Conservation (phyloP, 805 yeast species). For the Metschnikowia hibisci region DNA sequence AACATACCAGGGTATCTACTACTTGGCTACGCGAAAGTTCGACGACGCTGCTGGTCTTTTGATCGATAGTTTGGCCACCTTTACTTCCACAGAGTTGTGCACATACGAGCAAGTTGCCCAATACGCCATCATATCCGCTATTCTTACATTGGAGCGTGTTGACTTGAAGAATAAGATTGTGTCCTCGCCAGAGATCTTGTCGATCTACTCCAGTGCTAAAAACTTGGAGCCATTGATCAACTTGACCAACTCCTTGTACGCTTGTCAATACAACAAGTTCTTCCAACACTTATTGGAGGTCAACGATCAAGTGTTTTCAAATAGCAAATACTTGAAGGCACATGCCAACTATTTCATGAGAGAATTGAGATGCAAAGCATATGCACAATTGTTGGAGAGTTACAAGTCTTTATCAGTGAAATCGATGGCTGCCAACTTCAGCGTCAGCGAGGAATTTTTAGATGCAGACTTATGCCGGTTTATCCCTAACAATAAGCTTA, state of each 20-base stretch:
- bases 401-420: constrained; percentile 85
- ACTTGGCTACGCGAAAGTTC: constrained; percentile 81
- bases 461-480: constrained; percentile 85
- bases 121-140: constrained; percentile 85
- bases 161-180: constrained; percentile 80
- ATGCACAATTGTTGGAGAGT: constrained; percentile 89
- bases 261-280: constrained; percentile 78
- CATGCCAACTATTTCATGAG: constrained; percentile 85
- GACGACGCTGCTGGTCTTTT: constrained; percentile 78
- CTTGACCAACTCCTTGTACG: constrained; percentile 80
- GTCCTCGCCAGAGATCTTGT: constrained; percentile 89
- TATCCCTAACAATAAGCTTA: constrained; percentile 88
- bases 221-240: constrained; percentile 76
- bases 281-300: constrained; percentile 75
- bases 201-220: constrained; percentile 68
- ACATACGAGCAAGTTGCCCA: constrained; percentile 87
- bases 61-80: constrained; percentile 90
- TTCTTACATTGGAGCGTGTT: constrained; percentile 74
- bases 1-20: constrained; percentile 82
- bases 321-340: constrained; percentile 59
- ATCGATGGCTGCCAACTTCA: constrained; percentile 93
- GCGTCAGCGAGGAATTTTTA: constrained; percentile 80
- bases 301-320: constrained; percentile 63
- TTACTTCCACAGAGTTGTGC: constrained; percentile 87
- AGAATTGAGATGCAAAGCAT: constrained; percentile 92